phyloP scores from a whole-genome alignment of 2,329 filamentous ascomycete species.

The Zelopaecilomyces penicillatus region DNA sequence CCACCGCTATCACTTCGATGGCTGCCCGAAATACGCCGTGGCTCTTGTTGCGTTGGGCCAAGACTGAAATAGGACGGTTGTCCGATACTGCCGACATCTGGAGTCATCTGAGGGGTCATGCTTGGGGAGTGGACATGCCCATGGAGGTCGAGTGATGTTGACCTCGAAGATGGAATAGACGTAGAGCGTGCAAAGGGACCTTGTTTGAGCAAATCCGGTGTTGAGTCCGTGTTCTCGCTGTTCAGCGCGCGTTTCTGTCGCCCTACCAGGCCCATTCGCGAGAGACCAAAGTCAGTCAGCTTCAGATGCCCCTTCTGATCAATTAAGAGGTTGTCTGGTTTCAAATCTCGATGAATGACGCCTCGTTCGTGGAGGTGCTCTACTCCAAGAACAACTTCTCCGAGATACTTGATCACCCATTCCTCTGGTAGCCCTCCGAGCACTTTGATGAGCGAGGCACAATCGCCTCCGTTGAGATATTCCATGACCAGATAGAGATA shows the following conservation, averaged over 20 bases:
- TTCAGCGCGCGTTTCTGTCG: conserved; percentile 90
- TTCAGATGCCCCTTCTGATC: conserved; percentile 96
- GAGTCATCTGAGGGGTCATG: conserved; percentile 79
- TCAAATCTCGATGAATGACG: conserved; percentile 93
- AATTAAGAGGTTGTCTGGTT: conserved; percentile 94
- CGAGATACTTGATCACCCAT: conserved; percentile 96
- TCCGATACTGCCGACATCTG: conserved; percentile 53
- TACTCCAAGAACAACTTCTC: conserved; percentile 92
- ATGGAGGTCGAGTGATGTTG: conserved; percentile 86
- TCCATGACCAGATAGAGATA: conserved; percentile 99
- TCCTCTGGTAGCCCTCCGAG: conserved; percentile 88
- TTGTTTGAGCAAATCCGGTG: conserved; percentile 84
- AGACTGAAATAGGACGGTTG: conserved; percentile 94
- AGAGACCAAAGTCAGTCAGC: conserved; percentile 93
- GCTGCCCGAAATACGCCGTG: conserved; percentile 59
- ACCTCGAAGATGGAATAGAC: conserved; percentile 83
- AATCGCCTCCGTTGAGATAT: conserved; percentile 95
- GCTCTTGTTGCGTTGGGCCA: conserved; percentile 47
- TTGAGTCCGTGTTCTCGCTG: conserved; percentile 67
- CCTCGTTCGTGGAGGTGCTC: conserved; percentile 90
- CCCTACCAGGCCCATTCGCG: conserved; percentile 92
- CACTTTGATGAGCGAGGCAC: conserved; percentile 91
- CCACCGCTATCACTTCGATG: conserved; percentile 88
- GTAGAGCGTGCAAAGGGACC: conserved; percentile 81
- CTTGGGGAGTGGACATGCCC: conserved; percentile 64